Evolutionary conservation across 345 rosid species (phyloP).

Genomic region (Corchorus olitorius): DNA sequence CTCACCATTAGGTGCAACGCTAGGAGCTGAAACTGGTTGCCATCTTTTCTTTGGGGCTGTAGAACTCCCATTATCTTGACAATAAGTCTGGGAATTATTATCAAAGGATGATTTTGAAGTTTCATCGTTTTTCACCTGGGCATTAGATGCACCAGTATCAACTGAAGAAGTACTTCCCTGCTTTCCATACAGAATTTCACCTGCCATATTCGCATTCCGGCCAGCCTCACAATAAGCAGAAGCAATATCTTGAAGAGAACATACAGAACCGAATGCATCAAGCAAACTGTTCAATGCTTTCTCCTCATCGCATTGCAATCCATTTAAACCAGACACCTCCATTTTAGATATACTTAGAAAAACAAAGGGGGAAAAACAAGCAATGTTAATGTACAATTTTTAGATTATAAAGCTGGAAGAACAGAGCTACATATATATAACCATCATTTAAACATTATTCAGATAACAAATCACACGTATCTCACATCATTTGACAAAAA

Average conservation of each 20-base stretch:
- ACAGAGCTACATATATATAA: background rate
- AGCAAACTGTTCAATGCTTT: conserved; percentile 44
- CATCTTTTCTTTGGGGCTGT: background rate
- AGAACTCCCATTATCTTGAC: background rate
- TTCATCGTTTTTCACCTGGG: conserved; percentile 15
- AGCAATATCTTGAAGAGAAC: conserved; percentile 47
- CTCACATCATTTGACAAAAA: background rate
- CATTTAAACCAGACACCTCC: conserved; percentile 40
- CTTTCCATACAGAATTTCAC: conserved; percentile 40
- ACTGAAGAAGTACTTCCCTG: conserved; percentile 24
- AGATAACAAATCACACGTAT: background rate
- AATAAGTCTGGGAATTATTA: conserved; percentile 7
- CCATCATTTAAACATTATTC: background rate
- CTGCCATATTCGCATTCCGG: conserved; percentile 36
- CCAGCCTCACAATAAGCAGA: conserved; percentile 47
- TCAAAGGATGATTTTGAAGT: conserved; percentile 25
- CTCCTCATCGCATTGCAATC: conserved; percentile 34
- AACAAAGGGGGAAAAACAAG: background rate
- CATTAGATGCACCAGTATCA: conserved; percentile 18
- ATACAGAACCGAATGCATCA: conserved; percentile 42
- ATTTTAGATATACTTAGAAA: conserved; percentile 25
- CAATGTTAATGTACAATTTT: background rate
- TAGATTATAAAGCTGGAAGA: background rate
- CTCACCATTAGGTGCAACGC: conserved; percentile 20
- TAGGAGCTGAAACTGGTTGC: conserved; percentile 15